Evolutionary conservation across 345 rosid species (phyloP), one percentile per base, ranked within the genome.

Genomic region (Firmiana major): DNA sequence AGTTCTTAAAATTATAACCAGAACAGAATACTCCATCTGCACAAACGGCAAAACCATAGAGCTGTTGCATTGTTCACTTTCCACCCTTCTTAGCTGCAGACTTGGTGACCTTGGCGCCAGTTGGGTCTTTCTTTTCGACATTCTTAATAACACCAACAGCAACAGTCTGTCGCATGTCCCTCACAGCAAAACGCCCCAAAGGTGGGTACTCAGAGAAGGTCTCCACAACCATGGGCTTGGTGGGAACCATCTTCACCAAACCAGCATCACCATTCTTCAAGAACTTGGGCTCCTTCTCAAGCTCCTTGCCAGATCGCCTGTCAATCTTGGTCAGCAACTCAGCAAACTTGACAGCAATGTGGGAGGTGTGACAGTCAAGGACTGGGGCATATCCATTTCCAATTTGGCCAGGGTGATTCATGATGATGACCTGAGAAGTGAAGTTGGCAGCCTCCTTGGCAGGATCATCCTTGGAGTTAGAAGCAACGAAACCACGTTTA

Each of bases 371-470:
- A 79, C 97, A 92, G 45, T 92, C 97, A 0, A 92, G 91, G 0
- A 90, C 97, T 0, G 97, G 97, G 17, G 97, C 97, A 48, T 92
- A 90, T 1, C 97, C 97, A 1, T 88, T 92, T 68, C 97, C 97
- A 5, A 92, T 92, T 81, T 92, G 97, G 0, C 97, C 97, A 7
- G 97, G 97, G 84, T 92, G 97, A 81, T 92, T 92, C 97, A 92
- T 92, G 90, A 92, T 92, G 77, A 92, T 92, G 43, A 92, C 97
- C 22, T 92, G 97, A 64, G 97, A 77, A 28, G 94, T 90, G 87
- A 92, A 92, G 85, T 54, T 89, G 8, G 93, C 91, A 0, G 97
- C 94, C 13, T 82, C 97, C 90, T 79, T 90, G 42, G 97, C 89
- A 3, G 94, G 97, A 79, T 92, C 97, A 15, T 91, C 97, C 89